A percentile compares a stretch with the other conserved stretches of the same genome.
phyloP scores from a whole-genome alignment of 2,329 filamentous ascomycete species.

The Neobulgaria alba region DNA sequence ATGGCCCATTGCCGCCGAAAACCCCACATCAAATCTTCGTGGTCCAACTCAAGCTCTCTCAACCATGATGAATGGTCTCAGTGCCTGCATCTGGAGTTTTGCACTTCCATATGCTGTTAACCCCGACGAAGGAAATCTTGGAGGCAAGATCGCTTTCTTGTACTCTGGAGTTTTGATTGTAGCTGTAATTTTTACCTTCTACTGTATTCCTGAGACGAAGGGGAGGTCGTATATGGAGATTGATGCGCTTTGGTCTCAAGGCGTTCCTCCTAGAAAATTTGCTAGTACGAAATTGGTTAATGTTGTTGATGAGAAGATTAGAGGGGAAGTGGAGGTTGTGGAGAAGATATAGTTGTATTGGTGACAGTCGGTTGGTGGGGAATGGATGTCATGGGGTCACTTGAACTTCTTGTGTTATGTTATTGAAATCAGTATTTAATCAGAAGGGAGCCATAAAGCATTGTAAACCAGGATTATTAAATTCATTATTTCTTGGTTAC shows the following conservation, averaged over 20 bases:
- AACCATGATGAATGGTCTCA: slow-evolving; percentile 16
- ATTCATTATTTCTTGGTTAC: too few relatives aligned
- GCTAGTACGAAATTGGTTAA: too few relatives aligned
- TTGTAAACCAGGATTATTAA: too few relatives aligned
- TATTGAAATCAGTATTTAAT: too few relatives aligned
- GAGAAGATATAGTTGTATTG: too few relatives aligned
- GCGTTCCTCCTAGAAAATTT: slow-evolving; percentile 24
- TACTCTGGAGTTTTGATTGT: slow-evolving; percentile 33
- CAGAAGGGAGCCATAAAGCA: too few relatives aligned
- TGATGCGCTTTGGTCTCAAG: slow-evolving; percentile 35
- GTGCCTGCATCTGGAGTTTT: slow-evolving; percentile 14
- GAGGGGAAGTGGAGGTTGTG: too few relatives aligned
- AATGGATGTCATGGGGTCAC: too few relatives aligned
- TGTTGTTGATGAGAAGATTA: too few relatives aligned
- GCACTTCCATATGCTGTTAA: slow-evolving; percentile 30
- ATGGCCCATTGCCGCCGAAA: slow-evolving; percentile 36
- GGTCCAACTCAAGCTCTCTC: slow-evolving; percentile 18
- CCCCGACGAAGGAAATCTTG: slow-evolving; percentile 31
- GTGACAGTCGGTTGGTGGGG: too few relatives aligned
- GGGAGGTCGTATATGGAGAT: slow-evolving; percentile 38
- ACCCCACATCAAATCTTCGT: slow-evolving; percentile 36
- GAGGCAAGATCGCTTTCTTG: slow-evolving; percentile 34
- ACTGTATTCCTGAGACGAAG: slow-evolving; percentile 40
- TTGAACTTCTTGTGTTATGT: too few relatives aligned
- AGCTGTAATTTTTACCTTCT: slow-evolving; percentile 31